Evolutionary conservation across 495 filamentous ascomycete genomes (phyloP).

Genomic region (Penicillium parvum): DNA sequence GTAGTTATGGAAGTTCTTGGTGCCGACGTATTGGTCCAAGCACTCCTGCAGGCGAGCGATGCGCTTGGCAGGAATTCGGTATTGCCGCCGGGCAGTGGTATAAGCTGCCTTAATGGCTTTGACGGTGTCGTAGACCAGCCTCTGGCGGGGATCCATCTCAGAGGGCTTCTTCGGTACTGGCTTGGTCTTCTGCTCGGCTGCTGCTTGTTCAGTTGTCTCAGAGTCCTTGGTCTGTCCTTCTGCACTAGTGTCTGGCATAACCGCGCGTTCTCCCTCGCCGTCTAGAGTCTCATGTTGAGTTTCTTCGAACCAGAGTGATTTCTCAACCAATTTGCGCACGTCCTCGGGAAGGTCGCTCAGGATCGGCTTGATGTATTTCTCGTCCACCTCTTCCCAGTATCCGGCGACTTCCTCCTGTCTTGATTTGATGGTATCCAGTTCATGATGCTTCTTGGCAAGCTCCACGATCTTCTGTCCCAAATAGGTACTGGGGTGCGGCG

Average conservation of each 20-base stretch:
- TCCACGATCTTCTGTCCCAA: slow-evolving; percentile 74
- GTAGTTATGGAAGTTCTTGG: slow-evolving; percentile 91
- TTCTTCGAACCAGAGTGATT: slow-evolving; percentile 34
- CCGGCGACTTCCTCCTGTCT: slow-evolving; percentile 71
- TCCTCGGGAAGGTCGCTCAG: slow-evolving; percentile 52
- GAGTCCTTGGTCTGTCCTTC: not conserved
- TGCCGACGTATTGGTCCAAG: slow-evolving; percentile 70
- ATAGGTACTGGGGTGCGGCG: slow-evolving; percentile 82
- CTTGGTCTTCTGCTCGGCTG: slow-evolving; percentile 3
- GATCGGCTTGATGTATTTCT: slow-evolving; percentile 69
- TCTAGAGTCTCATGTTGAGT: slow-evolving; percentile 17
- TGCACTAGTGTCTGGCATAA: not conserved
- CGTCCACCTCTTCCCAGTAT: slow-evolving; percentile 79
- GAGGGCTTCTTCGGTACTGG: slow-evolving; percentile 13
- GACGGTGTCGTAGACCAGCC: slow-evolving; percentile 53
- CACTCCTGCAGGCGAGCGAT: slow-evolving; percentile 66
- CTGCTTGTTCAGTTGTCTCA: slow-evolving; percentile 10
- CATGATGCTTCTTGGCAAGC: slow-evolving; percentile 63
- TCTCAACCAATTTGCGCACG: slow-evolving; percentile 35
- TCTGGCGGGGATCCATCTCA: slow-evolving; percentile 24
- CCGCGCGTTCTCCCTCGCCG: slow-evolving; percentile 2
- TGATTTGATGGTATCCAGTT: slow-evolving; percentile 59
- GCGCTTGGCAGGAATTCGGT: slow-evolving; percentile 70
- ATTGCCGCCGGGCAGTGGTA: slow-evolving; percentile 68
- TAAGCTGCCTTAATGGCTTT: slow-evolving; percentile 76